Conservation (phyloP, 495 filamentous ascomycete species). For the Xylaria bambusicola region DNA sequence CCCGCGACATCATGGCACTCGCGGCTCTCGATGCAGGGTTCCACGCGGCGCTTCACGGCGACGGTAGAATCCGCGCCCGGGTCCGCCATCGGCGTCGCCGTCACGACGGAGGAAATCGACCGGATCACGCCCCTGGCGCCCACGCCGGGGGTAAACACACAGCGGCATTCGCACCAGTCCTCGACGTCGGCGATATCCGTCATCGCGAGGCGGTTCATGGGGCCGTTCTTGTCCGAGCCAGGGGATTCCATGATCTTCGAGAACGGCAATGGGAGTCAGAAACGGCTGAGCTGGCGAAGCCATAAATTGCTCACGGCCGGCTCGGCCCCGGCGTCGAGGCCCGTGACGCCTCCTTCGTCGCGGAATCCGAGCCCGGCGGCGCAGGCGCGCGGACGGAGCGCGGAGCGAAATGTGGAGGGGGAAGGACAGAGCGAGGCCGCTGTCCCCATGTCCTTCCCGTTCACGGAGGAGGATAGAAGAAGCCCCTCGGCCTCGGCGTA, state of each 20-base stretch:
- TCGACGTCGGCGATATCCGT: conserved; percentile 13
- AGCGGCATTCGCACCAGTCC: not conserved
- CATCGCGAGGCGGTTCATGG: conserved; percentile 7
- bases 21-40: not conserved
- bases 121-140: too few species aligned
- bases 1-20: conserved; percentile 2
- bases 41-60: not conserved
- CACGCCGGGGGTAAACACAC: not conserved
- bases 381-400: not conserved
- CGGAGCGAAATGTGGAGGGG: not conserved
- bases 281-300: conserved; percentile 11
- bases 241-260: not conserved
- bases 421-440: too few species aligned
- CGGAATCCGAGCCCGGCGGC: conserved; percentile 1
- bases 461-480: too few species aligned
- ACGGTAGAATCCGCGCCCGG: conserved; percentile 2
- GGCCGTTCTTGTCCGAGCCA: conserved; percentile 14
- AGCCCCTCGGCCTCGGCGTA: not conserved
- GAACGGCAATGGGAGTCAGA: not conserved
- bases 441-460: too few species aligned
- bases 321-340: too few species aligned
- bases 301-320: conserved; percentile 11
- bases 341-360: conserved; percentile 8
- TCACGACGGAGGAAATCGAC: too few species aligned
- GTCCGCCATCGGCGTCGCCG: too few species aligned